Evolutionary conservation across 495 filamentous ascomycete genomes (phyloP), one percentile per base, ranked within the genome.

Genomic region (Penicillium ucsense): DNA sequence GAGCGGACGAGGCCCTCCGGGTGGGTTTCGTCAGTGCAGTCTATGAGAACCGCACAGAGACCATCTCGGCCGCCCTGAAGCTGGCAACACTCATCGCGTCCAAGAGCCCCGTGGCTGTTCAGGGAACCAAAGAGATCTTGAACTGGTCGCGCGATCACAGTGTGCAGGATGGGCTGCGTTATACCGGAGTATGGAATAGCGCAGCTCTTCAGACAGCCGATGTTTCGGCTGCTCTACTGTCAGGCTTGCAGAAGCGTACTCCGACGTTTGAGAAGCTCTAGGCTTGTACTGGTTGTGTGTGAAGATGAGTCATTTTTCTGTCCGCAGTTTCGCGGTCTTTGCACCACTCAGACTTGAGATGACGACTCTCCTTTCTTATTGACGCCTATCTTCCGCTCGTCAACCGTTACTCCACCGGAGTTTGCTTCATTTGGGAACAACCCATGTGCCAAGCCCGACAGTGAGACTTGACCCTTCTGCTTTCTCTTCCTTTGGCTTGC

Each of bases 81-180:
- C 48, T 89, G 60, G 89, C 85, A 6, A 63, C 52, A 8, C 48
- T 82, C 57, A 79, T 97, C 11, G 84, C 85, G 34, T 65, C 59
- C 4, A 96, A 97, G 77, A 94, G 87, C 56, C 92, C 92, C 0
- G 80, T 98, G 27, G 92, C 89, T 0, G 87, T 94, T 51, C 83
- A 91, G 68, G 86, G 89, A 4, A 97, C 92, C 20, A 98, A 98
- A 73, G 85, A 94, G 64, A 59, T 97, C 43, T 60, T 98, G 63
- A 95, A 97, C 66, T 90, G 81, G 57, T 84, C 82, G 38, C 73
- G 89, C 55, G 91, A 94, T 65, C 77, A 87, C 59, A 70, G 75
- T 0, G 81, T 94, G 8, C 77, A 76, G 45, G 88, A 94, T 57
- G 89, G 84, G 28, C 68, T 98, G 59, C 76, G 79, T 42, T 96